Evolutionary conservation across 78 protist species (phyloP).

Genomic region (Mantamonas sphyraenae): DNA sequence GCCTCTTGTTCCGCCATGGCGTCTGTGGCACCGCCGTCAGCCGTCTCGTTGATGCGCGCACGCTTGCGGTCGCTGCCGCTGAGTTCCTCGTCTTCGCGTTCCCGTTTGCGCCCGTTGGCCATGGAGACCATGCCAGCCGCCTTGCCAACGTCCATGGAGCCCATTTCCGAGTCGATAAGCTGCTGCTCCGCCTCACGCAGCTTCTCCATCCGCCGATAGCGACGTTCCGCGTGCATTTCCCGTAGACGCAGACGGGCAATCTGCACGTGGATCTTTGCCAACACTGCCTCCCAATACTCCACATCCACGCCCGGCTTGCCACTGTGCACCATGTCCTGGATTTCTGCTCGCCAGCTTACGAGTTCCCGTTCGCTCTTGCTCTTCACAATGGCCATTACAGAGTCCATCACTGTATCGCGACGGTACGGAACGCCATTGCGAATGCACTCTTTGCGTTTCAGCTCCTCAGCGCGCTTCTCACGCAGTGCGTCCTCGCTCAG

Average conservation of each 20-base stretch:
- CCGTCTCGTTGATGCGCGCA: background rate
- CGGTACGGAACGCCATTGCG: background rate
- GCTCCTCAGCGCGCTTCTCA: background rate
- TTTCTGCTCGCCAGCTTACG: slow-evolving; percentile 19
- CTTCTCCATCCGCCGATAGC: background rate
- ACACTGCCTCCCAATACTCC: slow-evolving; percentile 75
- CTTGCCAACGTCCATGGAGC: no score
- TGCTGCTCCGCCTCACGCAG: background rate
- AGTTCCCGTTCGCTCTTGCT: slow-evolving; percentile 54
- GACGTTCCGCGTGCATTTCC: background rate
- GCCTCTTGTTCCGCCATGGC: background rate
- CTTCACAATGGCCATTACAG: slow-evolving; percentile 13
- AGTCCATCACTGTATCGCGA: background rate
- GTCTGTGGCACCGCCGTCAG: background rate
- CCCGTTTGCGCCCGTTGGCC: no score
- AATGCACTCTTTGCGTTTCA: background rate
- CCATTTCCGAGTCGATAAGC: no score
- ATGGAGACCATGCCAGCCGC: no score
- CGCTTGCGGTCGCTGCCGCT: background rate
- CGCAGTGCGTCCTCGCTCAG: slow-evolving; percentile 25
- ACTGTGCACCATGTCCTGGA: slow-evolving; percentile 20
- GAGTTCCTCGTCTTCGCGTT: no score
- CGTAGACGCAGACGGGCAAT: background rate
- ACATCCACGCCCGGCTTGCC: slow-evolving; percentile 54
- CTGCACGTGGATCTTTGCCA: slow-evolving; percentile 18